phyloP scores from a whole-genome alignment of 2,329 filamentous ascomycete genomes.

The Colletotrichum sojae region DNA sequence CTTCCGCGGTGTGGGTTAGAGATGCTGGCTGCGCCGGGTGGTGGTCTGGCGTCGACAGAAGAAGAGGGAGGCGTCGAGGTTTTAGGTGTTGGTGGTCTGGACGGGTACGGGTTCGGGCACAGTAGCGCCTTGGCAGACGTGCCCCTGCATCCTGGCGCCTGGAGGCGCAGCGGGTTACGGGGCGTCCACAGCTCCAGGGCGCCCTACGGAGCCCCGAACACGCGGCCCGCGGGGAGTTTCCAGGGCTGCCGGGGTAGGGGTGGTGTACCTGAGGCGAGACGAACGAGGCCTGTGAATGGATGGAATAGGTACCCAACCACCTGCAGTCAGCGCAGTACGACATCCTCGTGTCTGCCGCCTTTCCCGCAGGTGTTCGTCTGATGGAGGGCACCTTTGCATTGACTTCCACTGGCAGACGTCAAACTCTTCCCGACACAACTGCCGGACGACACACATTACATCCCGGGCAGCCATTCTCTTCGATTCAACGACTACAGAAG shows the following conservation, averaged over 20 bases:
- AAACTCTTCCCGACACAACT: not conserved
- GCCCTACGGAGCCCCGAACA: conserved; percentile 24
- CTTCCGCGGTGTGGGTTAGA: conserved; percentile 4
- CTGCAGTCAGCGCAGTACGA: conserved; percentile 8
- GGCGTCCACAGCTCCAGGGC: conserved; percentile 9
- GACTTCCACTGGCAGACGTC: not conserved
- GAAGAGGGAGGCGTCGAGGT: conserved; percentile 22
- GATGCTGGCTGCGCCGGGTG: not conserved
- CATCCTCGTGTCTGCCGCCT: conserved; percentile 13
- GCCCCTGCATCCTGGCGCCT: conserved; percentile 33
- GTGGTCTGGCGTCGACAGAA: not conserved
- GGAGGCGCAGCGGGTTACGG: conserved; percentile 14
- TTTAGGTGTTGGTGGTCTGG: conserved; percentile 19
- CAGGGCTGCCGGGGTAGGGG: conserved; percentile 3
- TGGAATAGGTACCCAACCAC: not conserved
- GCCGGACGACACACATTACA: not conserved
- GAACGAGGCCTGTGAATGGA: too few relatives aligned
- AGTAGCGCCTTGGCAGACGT: conserved; percentile 35
- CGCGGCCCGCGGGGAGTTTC: conserved; percentile 33
- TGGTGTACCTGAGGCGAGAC: not conserved
- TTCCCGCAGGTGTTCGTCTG: conserved; percentile 27
- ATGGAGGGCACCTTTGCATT: not conserved
- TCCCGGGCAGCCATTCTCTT: too few relatives aligned
- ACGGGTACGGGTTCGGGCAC: too few relatives aligned
- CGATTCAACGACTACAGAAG: too few relatives aligned